Base-by-base conservation (phyloP, 2,329 filamentous ascomycete species). In the Cryphonectria carpinicola region DNA sequence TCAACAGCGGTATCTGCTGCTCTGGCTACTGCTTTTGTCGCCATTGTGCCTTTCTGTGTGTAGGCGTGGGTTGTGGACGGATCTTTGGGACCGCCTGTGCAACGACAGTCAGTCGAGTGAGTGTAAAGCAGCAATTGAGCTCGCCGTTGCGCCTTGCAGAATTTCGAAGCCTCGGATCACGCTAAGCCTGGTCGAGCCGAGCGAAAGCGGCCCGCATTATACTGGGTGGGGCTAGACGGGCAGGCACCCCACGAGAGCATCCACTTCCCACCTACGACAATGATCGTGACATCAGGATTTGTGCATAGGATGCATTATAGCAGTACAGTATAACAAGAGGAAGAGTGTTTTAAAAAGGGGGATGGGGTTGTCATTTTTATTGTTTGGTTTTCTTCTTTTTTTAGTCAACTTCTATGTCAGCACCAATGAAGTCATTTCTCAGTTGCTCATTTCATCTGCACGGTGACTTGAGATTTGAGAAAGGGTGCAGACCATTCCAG, bases 21-120 rank as follows among this genome's bases (percentile, higher is more conserved):
- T 79, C 78, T 78, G 72, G 76, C 74, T 62, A 74, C 75, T 73
- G 77, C 74, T 71, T n/a, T 68, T 1, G 69, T 39, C 28, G 63
- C 70, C 71, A 72, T 72, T 52, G 56, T 68, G 52, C 3, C 32
- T 32, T 43, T 43, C 46, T 68, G n/a, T 65, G 17, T 35, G 2
- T 22, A 17, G 61, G 43, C 22, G 61, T 11, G 37, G 37, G 37
- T 39, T 52, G 43, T n/a, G 43, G 43, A 52, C 41, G 63, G 63
- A 52, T 49, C 11, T 14, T 49, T 37, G 8, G 1, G n/a, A 41
- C 58, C 62, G 68, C 68, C 69, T 52, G 49, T 63, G 49, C 65
- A 65, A 46, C 52, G 56, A 65, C 67, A 49, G 35, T 22, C 46
- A 28, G 32, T 65, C 56, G 28, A 62, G 22, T 1, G 67, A 49